Conservation (phyloP, 176 grass and related monocot genomes). For the Phyllostachys edulis region DNA sequence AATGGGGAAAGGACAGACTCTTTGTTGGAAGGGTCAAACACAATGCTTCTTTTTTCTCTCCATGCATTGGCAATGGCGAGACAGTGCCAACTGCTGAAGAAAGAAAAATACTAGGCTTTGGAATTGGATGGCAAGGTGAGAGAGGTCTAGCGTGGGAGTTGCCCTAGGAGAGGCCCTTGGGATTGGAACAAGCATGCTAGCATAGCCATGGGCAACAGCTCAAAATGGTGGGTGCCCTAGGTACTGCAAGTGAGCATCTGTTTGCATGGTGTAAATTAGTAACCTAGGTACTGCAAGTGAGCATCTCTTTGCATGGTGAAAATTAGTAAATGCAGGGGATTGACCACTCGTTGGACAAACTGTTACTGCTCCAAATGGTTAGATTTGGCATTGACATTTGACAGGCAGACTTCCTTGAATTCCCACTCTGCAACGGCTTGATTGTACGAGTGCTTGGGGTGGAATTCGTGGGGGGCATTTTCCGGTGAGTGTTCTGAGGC, state of each 20-base stretch:
- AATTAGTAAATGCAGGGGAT: neutral
- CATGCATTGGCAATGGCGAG: constrained; percentile 4
- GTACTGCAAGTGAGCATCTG: neutral
- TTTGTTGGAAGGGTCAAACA: constrained; percentile 21
- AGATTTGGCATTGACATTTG: neutral
- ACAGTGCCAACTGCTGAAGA: neutral
- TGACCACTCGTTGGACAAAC: too few relatives aligned
- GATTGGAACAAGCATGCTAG: neutral
- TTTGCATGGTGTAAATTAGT: neutral
- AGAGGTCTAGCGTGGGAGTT: neutral
- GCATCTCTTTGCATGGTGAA: neutral
- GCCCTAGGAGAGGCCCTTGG: neutral
- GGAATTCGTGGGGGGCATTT: neutral
- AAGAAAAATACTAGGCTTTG: neutral
- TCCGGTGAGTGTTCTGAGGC: too few relatives aligned
- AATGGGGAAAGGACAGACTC: constrained; percentile 21
- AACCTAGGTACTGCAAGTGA: neutral
- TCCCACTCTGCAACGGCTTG: neutral
- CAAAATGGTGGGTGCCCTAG: constrained; percentile 1
- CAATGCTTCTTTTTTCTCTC: neutral
- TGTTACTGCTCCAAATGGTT: neutral
- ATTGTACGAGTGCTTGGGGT: neutral
- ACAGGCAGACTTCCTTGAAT: neutral
- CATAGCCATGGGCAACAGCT: neutral
- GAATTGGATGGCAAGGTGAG: neutral